Evolutionary conservation across 495 filamentous ascomycete species (phyloP), one percentile per base, ranked within the genome.

Genomic region (Aspergillus mulundensis): DNA sequence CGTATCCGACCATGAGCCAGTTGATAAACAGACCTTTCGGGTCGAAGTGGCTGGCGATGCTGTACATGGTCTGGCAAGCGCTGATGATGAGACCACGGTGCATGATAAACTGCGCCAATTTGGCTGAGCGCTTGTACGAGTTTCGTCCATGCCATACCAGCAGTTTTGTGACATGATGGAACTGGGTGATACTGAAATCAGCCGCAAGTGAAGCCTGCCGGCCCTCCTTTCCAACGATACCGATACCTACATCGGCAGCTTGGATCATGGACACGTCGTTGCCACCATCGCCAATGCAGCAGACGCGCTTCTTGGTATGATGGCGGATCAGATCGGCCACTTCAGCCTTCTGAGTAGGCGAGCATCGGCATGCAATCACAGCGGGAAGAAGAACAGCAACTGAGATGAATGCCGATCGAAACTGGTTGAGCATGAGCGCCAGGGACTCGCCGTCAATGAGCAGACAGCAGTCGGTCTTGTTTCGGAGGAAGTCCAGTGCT

Each of bases 181-280:
- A 99, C 63, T 95, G 90, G 49, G 88, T 86, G 66, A 97, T 93
- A 42, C 87, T 91, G 71, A 99, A 97, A 65, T 99, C 95, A 2
- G 95, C 95, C 0, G 95, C 95, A 2, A 99, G 82, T 57, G 85
- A 90, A 19, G 95, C 95, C 72, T 99, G 95, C 14, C 89, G 85
- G 16, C 95, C 95, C 72, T 99, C 95, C 72, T 97, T 97, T 42
- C 95, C 95, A 10, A 97, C 95, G 57, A 99, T 97, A 30, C 95
- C 95, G 54, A 99, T 91, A 39, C 95, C 95, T 1, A 99, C 91
- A 63, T 97, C 95, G 1, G 95, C 95, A 6, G 94, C 92, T 73
- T 96, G 93, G 61, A 99, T 99, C 95, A 99, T 99, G 49, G 87
- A 91, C 25, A 99, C 95, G 69, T 99, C 95, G 73, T 99, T 99